Evolutionary conservation across 148 eudicot species (phyloP), one percentile per base, ranked within the genome.

Genomic region (Gaultheria prostrata): DNA sequence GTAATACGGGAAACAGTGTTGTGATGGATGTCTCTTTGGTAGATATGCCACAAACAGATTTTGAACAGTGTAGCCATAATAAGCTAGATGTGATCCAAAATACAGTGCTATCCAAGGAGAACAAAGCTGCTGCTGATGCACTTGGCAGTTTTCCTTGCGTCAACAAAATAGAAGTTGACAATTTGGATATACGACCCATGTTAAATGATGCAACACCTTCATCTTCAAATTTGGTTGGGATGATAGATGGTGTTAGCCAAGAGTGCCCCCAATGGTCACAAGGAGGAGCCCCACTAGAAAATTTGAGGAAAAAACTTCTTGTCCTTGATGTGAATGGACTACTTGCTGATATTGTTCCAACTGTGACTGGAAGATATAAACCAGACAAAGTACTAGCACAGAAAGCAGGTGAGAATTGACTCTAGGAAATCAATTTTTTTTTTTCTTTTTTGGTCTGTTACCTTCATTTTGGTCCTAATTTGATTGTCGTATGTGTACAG

Each of bases 271-370:
- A 33, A 12, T 13, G 30, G 10, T 54, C 79, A 51, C 35, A 45
- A 0, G 84, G 71, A 78, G 78, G 82, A 82, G 80, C 76, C 75
- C 32, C 33, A 61, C 18, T 61, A 49, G 59, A 18, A 33, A 24
- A 20, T 43, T 83, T 43, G 21, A 87, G 59, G 76, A 92, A 85
- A 85, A 93, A 91, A 88, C 96, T 95, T 87, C 91, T 95, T 70
- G 91, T 95, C 61, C 96, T 95, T 76, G 98, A 95, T 88, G 72
- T 95, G 69, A 94, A 95, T 92, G 98, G 98, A 46, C n/a, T 95
- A 51, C 91, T 95, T 85, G 93, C 85, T 12, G 94, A 94, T 85
- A 88, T 95, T 85, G 86, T 87, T 86, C 21, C 81, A 0, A 11
- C 28, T 82, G 83, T 51, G 35, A 73, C 89, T 84, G 73, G 76